Evolutionary conservation across 345 rosid species (phyloP).

Genomic region (Boechera retrofracta): DNA sequence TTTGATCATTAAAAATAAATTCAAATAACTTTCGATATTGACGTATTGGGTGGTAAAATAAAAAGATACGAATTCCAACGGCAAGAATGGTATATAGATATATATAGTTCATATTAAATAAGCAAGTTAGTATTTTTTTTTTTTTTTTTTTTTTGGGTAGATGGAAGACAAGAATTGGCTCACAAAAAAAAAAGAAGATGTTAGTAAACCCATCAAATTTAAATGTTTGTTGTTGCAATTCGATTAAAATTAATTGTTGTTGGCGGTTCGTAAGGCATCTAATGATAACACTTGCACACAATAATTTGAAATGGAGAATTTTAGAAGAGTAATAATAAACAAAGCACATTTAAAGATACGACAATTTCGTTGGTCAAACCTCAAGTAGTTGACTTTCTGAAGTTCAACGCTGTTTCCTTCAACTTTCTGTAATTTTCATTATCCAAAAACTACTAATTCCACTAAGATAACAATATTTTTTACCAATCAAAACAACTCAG

Average conservation of each 20-base stretch:
- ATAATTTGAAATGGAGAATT: constrained; percentile 1
- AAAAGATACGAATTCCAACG: too few relatives aligned
- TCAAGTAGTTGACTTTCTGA: constrained; percentile 24
- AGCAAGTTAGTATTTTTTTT: too few relatives aligned
- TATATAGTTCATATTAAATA: too few relatives aligned
- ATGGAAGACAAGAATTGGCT: too few relatives aligned
- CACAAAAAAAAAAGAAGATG: background rate
- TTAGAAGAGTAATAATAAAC: background rate
- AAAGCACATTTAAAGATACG: background rate
- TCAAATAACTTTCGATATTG: too few relatives aligned
- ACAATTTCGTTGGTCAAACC: constrained; percentile 25
- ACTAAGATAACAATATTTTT: background rate
- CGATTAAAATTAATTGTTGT: background rate
- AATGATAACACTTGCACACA: constrained; percentile 12
- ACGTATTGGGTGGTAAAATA: too few relatives aligned
- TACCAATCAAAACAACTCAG: constrained; percentile 23
- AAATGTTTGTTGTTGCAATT: too few relatives aligned
- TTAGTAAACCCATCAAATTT: background rate
- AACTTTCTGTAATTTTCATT: constrained; percentile 17
- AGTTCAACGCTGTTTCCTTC: constrained; percentile 17
- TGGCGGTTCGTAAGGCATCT: constrained; percentile 14
- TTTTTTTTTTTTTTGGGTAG: too few relatives aligned
- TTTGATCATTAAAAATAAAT: background rate
- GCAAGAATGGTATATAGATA: too few relatives aligned
- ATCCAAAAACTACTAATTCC: constrained; percentile 29